Base-by-base conservation (phyloP, 306 rosid species). In the Luffa aegyptiaca region DNA sequence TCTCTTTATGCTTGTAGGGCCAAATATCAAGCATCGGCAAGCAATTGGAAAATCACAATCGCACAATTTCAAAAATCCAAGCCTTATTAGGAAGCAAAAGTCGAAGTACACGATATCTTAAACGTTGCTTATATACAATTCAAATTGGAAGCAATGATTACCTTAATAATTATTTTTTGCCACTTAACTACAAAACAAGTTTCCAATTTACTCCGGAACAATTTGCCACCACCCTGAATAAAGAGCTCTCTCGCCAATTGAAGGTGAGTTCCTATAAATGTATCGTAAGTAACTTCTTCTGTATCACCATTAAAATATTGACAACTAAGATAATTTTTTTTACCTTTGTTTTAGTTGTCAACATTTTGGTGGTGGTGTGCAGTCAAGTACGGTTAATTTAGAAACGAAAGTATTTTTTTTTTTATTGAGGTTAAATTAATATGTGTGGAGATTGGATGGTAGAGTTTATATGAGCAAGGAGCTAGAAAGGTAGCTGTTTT, bases 11-110 rank as follows among this genome's bases (percentile, higher is more conserved):
- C 5, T 17, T 79, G 78, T 78, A 86, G 88, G 88, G 88, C 16
- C 9, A 13, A 76, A 44, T 37, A 20, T 44, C 75, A 39, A 37
- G 69, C 41, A 20, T 86, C 56, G 14, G 58, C 39, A 1, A 6
- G n/a, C 85, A 86, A 39, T 44, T 83, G 79, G 3, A 5, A 18
- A 81, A 86, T 51, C 86, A 83, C 61, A 5, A 58, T 20, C 10
- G 0, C 5, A 81, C 63, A 51, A 70, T 83, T 14, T 33, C 74
- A 12, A 13, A 13, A 18, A 37, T 78, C 13, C 46, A 12, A 5
- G 1, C 20, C 2, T 64, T 13, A 10, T 13, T 75, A 45, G 62
- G 80, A 36, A 61, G 8, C 3, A 35, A 5, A 5, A 35, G 4
- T 35, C 1, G 9, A 14, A 2, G 4, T 33, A 2, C 0, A 2